These are phyloP conservation scores for Chaetomiaceae sp. DNA, from an alignment of 2,329 filamentous ascomycete genomes.

Conservation along the genomic window DNA sequence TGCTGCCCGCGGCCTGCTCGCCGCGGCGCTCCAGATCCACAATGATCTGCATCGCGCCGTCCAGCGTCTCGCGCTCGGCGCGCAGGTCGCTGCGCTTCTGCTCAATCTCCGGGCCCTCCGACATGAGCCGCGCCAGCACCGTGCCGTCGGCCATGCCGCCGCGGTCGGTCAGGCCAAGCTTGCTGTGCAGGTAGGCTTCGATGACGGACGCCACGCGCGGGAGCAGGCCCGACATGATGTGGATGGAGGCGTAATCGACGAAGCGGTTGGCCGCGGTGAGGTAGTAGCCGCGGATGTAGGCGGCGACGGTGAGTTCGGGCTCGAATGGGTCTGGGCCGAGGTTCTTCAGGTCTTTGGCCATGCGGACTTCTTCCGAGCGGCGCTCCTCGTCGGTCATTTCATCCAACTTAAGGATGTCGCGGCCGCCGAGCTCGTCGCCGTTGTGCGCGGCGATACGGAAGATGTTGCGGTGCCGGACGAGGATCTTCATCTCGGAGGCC, in stretches of 20 bases:
- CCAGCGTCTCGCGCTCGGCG: slow-evolving; percentile 20
- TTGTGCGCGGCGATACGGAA: slow-evolving; percentile 41
- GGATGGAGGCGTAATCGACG: slow-evolving; percentile 47
- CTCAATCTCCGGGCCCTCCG: slow-evolving; percentile 21
- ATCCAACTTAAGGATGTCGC: slow-evolving; percentile 36
- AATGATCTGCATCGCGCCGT: slow-evolving; percentile 27
- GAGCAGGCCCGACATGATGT: slow-evolving; percentile 44
- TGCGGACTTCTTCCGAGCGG: slow-evolving; percentile 36
- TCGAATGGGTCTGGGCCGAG: slow-evolving; percentile 54
- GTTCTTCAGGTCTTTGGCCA: slow-evolving; percentile 38
- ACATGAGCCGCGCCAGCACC: slow-evolving; percentile 19
- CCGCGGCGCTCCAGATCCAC: slow-evolving; percentile 20
- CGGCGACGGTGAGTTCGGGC: slow-evolving; percentile 55
- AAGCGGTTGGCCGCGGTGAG: slow-evolving; percentile 59
- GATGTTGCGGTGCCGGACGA: slow-evolving; percentile 44
- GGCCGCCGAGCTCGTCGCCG: slow-evolving; percentile 25
- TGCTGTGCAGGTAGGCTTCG: slow-evolving; percentile 37
- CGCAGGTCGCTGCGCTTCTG: slow-evolving; percentile 17
- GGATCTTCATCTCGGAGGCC: slow-evolving; percentile 38
- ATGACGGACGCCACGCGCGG: slow-evolving; percentile 38
- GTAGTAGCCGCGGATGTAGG: slow-evolving; percentile 64
- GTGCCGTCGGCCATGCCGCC: slow-evolving; percentile 15
- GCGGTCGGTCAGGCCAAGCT: slow-evolving; percentile 36
- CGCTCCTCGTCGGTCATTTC: slow-evolving; percentile 45
- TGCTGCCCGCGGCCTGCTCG: slow-evolving; percentile 9